Evolutionary conservation across 129 eudicot species (phyloP), one percentile per base, ranked within the genome.

Genomic region (Flaveria linearis): DNA sequence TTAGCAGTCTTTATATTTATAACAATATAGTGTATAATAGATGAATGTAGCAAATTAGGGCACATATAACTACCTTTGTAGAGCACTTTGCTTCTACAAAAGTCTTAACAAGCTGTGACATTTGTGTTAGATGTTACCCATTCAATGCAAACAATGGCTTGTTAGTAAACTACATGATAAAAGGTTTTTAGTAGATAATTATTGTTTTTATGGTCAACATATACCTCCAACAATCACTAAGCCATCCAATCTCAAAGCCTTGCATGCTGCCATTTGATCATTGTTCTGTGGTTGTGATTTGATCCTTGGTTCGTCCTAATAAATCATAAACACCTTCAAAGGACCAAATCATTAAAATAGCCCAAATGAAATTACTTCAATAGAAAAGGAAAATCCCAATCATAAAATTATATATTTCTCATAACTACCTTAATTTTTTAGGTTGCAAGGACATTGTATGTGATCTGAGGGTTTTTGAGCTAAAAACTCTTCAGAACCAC

Each of bases 41-140:
- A 25, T 25, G 26, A 25, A 25, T 26, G 30, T 26, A 26, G 30
- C 30, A 2, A 26, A 26, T 26, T 26, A 26, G 30, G 30, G 30
- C 30, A 22, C 13, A 68, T 5, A 26, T 49, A 28, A 12, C 36
- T 60, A 90, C 98, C 90, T 90, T 92, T 16, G 98, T 90, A 5
- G 84, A 62, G 85, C 96, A 90, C 81, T 90, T 87, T 51, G 88
- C 89, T 81, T 87, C 98, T 46, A 92, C 94, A 83, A 92, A 92
- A 53, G 90, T 86, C 83, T 92, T 96, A 13, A 96, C 98, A 77
- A 92, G 98, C 74, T 90, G 94, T 70, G 98, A 96, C 98, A 83
- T 92, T 96, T 5, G 98, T 88, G 77, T 92, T 92, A 62, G 98
- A 92, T 66, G 98, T 90, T 33, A 90, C 96, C 78, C 96, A 96